Percentiles rank a stretch among this genome's conserved stretches.
Conservation (phyloP, 345 rosid species). For the Crucihimalaya himalaica region DNA sequence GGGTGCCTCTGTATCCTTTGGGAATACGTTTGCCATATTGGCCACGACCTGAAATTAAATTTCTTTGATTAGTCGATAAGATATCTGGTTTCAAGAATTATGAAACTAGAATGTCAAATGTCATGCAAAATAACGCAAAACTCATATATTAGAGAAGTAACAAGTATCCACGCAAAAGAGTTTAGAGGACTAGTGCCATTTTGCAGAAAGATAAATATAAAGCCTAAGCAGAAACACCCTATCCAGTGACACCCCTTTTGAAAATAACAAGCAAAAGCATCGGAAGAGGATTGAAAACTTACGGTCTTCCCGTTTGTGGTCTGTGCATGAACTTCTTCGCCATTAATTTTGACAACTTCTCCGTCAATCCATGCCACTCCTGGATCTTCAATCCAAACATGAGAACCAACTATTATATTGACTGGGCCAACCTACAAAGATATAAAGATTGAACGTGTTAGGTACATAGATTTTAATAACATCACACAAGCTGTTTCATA, state of each 20-base stretch:
- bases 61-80: slow-evolving; percentile 10
- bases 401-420: slow-evolving; percentile 94
- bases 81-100: neutral
- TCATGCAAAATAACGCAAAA: neutral
- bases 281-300: slow-evolving; percentile 41
- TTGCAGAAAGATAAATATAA: slow-evolving; percentile 6
- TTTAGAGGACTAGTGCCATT: neutral
- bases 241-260: slow-evolving; percentile 14
- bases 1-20: slow-evolving; percentile 94
- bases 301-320: slow-evolving; percentile 72
- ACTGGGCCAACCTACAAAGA: slow-evolving; percentile 70
- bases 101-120: neutral
- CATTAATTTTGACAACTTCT: slow-evolving; percentile 73
- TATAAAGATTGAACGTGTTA: slow-evolving; percentile 2
- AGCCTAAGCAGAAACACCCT: slow-evolving; percentile 5
- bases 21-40: slow-evolving; percentile 75
- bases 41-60: slow-evolving; percentile 68
- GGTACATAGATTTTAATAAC: neutral
- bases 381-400: slow-evolving; percentile 95
- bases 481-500: slow-evolving; percentile 7
- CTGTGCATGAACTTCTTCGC: slow-evolving; percentile 74
- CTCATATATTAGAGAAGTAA: neutral
- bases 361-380: slow-evolving; percentile 89
- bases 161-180: slow-evolving; percentile 1
- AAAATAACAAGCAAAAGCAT: slow-evolving; percentile 23